Base-by-base conservation (phyloP, 805 yeast species). In the Yamadazyma philogaea region DNA sequence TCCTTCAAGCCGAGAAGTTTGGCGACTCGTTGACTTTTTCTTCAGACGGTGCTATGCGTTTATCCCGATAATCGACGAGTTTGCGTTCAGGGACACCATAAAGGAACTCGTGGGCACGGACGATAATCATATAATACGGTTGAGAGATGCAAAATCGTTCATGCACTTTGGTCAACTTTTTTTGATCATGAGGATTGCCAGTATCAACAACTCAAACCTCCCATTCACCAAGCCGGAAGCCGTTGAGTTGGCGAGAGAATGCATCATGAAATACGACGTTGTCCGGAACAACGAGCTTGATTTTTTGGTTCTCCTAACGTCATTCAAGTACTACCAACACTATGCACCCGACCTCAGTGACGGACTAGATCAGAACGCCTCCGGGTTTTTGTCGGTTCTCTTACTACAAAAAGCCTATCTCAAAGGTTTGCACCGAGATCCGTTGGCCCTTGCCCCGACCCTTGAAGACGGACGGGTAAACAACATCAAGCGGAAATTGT, bases 351-450 rank as follows among this genome's bases (percentile, higher is more conserved):
- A 72, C 43, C 77, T 76, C 47, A 82, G 82, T 17, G 81, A 77
- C 50, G 70, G 75, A 1, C 64, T 68, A 4, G 84, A 78, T 54
- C 84, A 80, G 39, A 81, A 80, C 26, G 77, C 74, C 30, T 72
- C 79, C 2, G 82, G 76, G 50, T 72, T 79, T 6, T 68, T 72
- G 40, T 55, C 74, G 8, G 78, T 81, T 1, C 69, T 78, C 63
- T 62, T 81, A 16, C 61, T 78, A 12, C 86, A 81, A 50, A 79
- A 82, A 82, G 84, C 81, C 0, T 72, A 78, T 43, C 72, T 81
- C 18, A 72, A 81, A 47, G 88, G 88, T 0, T 50, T 82, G 15
- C 82, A 82, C 54, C 66, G 87, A 52, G 88, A 82, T 49, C 87
- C 88, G 0, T 77, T 50, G 20, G 58, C 46, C 48, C 39, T 52